A percentile compares a stretch with the other conserved stretches of the same genome.
Conservation (phyloP, 2,329 filamentous ascomycete genomes). For the Calycina herbarum region DNA sequence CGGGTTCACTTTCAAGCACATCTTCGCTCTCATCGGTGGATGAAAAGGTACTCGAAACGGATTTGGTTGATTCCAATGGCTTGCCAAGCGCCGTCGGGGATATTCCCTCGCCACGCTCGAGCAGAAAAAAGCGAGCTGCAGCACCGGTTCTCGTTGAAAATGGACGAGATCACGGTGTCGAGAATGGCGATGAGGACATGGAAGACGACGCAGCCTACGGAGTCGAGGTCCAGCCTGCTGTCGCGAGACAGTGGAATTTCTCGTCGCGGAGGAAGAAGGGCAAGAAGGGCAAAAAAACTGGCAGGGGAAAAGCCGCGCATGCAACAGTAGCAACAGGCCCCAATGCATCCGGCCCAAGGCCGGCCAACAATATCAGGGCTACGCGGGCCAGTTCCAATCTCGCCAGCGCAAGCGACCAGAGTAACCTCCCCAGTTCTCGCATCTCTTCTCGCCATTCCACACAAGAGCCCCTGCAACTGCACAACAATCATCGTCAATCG, state of each 20-base stretch:
- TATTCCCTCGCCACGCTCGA: background rate
- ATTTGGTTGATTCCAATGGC: background rate
- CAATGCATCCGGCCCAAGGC: background rate
- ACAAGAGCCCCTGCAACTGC: conserved; percentile 27
- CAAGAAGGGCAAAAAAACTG: background rate
- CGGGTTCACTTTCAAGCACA: conserved; percentile 35
- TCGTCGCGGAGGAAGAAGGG: background rate
- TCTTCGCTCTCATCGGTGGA: conserved; percentile 43
- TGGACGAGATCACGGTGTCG: background rate
- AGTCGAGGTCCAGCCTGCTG: background rate
- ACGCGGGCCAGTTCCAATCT: conserved; percentile 1
- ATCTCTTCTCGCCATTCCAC: conserved; percentile 27
- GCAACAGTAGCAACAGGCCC: background rate
- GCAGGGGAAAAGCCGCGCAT: background rate
- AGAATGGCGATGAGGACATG: conserved; percentile 3
- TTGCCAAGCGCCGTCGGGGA: conserved; percentile 6
- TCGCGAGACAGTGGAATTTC: background rate
- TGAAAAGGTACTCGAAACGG: conserved; percentile 29
- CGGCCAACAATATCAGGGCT: conserved; percentile 10
- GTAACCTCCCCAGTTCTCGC: conserved; percentile 18
- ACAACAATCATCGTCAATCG: conserved; percentile 20
- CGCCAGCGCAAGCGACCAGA: conserved; percentile 6
- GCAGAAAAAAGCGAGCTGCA: conserved; percentile 1
- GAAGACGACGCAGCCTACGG: background rate
- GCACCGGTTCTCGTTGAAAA: background rate